phyloP scores from a whole-genome alignment of 2,329 filamentous ascomycete genomes.

The Zymoseptoria passerinii region DNA sequence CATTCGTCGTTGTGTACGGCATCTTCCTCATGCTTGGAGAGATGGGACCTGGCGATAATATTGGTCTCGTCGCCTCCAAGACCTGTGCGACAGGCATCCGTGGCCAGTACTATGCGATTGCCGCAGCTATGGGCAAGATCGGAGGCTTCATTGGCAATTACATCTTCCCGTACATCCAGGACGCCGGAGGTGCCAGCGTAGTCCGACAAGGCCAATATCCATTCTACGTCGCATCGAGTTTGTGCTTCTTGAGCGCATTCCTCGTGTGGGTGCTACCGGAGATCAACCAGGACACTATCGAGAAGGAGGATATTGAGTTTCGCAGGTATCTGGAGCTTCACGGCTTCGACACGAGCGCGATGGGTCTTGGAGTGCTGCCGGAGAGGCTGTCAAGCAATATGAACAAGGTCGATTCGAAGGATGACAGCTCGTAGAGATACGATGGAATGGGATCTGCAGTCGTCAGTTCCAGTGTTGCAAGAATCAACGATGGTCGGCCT shows the following conservation, averaged over 20 bases:
- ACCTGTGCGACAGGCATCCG: conserved; percentile 77
- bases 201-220: conserved; percentile 65
- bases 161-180: conserved; percentile 59
- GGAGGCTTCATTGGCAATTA: conserved; percentile 75
- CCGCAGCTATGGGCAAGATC: conserved; percentile 65
- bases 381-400: conserved; percentile 1
- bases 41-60: conserved; percentile 83
- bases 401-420: not conserved
- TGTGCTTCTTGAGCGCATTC: conserved; percentile 67
- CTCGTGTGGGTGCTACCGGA: conserved; percentile 63
- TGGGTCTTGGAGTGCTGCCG: conserved; percentile 16
- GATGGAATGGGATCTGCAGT: not conserved
- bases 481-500: not conserved
- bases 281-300: conserved; percentile 77
- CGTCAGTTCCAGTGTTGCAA: not conserved
- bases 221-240: conserved; percentile 72
- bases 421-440: not conserved
- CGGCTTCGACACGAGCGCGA: conserved; percentile 59
- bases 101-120: conserved; percentile 64
- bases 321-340: conserved; percentile 61
- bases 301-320: conserved; percentile 67
- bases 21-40: conserved; percentile 70
- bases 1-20: conserved; percentile 70
- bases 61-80: conserved; percentile 78
- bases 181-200: conserved; percentile 44